These are phyloP conservation scores for Gardenia jasminoides DNA, from an alignment of 257 asterid species.

Conservation along the genomic window DNA sequence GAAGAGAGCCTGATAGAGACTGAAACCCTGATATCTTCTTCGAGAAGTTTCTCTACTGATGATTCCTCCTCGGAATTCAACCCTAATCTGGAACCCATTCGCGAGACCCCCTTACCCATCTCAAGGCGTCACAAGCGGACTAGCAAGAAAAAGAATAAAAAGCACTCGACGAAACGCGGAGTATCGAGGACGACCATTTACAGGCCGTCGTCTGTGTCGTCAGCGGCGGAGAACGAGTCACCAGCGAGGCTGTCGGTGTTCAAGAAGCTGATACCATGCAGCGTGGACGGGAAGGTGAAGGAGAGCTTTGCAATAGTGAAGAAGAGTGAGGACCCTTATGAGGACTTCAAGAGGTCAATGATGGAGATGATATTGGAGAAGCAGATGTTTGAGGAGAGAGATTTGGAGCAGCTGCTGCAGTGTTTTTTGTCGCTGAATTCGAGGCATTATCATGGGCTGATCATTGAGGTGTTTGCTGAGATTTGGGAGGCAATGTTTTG, in stretches of 20 bases:
- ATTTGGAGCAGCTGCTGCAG: slow-evolving; percentile 70
- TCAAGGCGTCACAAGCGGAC: slow-evolving; percentile 13
- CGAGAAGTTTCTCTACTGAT: slow-evolving; percentile 33
- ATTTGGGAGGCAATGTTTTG: slow-evolving; percentile 64
- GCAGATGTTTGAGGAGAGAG: slow-evolving; percentile 62
- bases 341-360: slow-evolving; percentile 87
- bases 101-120: slow-evolving; percentile 12
- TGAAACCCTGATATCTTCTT: slow-evolving; percentile 37
- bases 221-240: slow-evolving; percentile 33
- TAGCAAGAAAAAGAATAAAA: slow-evolving; percentile 15
- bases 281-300: slow-evolving; percentile 74
- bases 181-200: not conserved
- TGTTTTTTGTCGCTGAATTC: slow-evolving; percentile 79
- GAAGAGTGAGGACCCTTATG: slow-evolving; percentile 72
- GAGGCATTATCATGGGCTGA: slow-evolving; percentile 54
- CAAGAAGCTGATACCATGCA: slow-evolving; percentile 64
- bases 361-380: slow-evolving; percentile 90
- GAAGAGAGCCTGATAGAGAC: slow-evolving; percentile 22
- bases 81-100: slow-evolving; percentile 28
- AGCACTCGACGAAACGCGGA: slow-evolving; percentile 1
- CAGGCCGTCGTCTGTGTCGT: slow-evolving; percentile 22
- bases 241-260: slow-evolving; percentile 77
- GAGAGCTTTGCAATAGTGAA: slow-evolving; percentile 89
- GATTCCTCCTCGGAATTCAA: slow-evolving; percentile 40
- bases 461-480: slow-evolving; percentile 63